Percentiles rank a stretch among this genome's conserved stretches.
These are phyloP conservation scores for Talaromyces sp. DNA, from an alignment of 2,329 filamentous ascomycete species.

Conservation along the genomic window DNA sequence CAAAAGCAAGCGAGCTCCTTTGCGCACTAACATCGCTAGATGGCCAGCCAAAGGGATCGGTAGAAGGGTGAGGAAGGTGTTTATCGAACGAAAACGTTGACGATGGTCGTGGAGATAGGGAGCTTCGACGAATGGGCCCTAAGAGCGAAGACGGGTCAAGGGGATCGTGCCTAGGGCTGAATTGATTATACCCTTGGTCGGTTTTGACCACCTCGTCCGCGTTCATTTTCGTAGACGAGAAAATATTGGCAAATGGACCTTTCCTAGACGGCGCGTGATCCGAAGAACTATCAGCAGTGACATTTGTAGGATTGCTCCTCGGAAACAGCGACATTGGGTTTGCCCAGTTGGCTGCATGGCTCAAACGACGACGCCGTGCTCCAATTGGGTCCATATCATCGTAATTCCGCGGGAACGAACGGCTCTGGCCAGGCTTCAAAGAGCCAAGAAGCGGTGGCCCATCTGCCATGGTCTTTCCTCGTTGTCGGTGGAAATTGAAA, in stretches of 20 bases:
- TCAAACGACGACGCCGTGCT: conserved; percentile 49
- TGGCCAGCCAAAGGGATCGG: conserved; percentile 70
- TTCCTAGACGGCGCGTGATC: conserved; percentile 35
- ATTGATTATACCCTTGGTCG: conserved; percentile 41
- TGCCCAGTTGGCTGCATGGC: conserved; percentile 53
- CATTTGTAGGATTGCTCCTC: conserved; percentile 39
- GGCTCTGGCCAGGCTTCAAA: conserved; percentile 56
- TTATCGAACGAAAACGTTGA: conserved; percentile 54
- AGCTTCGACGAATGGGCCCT: conserved; percentile 37
- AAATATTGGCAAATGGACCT: conserved; percentile 39
- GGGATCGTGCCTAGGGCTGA: conserved; percentile 42
- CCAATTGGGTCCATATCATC: conserved; percentile 49
- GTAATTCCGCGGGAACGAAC: conserved; percentile 56
- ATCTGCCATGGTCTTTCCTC: conserved; percentile 56
- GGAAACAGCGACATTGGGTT: conserved; percentile 46
- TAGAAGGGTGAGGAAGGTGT: conserved; percentile 66
- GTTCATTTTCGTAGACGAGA: conserved; percentile 35
- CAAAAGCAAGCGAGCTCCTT: conserved; percentile 48
- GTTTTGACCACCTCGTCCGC: conserved; percentile 25
- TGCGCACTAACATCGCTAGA: conserved; percentile 50
- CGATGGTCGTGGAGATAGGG: conserved; percentile 43
- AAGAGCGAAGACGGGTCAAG: conserved; percentile 42
- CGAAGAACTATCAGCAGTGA: conserved; percentile 38
- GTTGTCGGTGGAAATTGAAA: conserved; percentile 54
- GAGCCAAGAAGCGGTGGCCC: conserved; percentile 54